phyloP scores from a whole-genome alignment of 2,329 filamentous ascomycete species.

The Fusarium papillatum region DNA sequence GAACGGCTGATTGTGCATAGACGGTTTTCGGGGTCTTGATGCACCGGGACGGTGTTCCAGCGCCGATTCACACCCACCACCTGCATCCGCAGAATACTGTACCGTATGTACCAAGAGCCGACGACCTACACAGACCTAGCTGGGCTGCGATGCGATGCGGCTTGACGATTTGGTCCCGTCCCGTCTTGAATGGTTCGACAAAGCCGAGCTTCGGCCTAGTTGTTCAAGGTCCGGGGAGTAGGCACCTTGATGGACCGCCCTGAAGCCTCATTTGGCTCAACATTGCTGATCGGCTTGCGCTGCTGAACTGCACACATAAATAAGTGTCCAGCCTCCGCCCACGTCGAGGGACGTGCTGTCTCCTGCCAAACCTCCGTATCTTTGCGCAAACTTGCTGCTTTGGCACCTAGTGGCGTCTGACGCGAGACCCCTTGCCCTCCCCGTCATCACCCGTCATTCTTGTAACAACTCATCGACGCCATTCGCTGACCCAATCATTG shows the following conservation, averaged over 20 bases:
- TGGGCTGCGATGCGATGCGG: conserved; percentile 22
- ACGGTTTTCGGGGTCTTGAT: conserved; percentile 21
- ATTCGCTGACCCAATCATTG: conserved; percentile 17
- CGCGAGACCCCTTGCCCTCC: conserved; percentile 26
- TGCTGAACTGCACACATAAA: conserved; percentile 34
- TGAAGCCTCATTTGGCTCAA: conserved; percentile 11
- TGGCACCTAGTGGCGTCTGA: conserved; percentile 30
- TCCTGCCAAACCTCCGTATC: conserved; percentile 10
- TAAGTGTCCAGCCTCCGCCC: conserved; percentile 17
- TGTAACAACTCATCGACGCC: conserved; percentile 20
- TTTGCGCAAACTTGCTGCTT: conserved; percentile 14
- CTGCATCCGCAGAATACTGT: conserved; percentile 2
- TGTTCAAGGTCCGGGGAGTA: conserved; percentile 34
- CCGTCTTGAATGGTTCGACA: conserved; percentile 31
- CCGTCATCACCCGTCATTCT: conserved; percentile 26
- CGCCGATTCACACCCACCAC: conserved; percentile 2
- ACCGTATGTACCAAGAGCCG: conserved; percentile 13
- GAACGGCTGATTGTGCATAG: conserved; percentile 29
- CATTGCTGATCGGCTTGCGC: conserved; percentile 24
- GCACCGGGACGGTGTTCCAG: conserved; percentile 6
- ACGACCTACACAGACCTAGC: conserved; percentile 8
- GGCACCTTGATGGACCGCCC: conserved; percentile 43
- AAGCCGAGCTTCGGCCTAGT: conserved; percentile 25
- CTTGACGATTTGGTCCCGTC: conserved; percentile 15
- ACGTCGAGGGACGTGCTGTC: neutral